These are phyloP conservation scores for Floccularia luteovirens DNA, from an alignment of 768 basidiomycete genomes.

Conservation along the genomic window DNA sequence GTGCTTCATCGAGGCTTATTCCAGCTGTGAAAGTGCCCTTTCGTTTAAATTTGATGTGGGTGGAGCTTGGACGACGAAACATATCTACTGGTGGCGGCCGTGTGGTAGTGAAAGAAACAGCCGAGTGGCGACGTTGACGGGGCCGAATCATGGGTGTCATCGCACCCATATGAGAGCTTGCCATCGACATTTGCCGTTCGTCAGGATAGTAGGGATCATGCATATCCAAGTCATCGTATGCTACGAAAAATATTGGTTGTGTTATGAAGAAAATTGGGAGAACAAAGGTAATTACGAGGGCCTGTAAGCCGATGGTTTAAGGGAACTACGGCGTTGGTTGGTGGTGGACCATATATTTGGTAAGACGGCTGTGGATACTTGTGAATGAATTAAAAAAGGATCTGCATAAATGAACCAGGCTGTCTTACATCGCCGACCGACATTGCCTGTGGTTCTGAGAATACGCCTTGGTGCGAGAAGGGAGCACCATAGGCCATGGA, in stretches of 20 bases:
- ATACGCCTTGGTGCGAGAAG: slow-evolving; percentile 29
- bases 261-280: slow-evolving; percentile 4
- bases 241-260: slow-evolving; percentile 15
- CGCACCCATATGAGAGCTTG: slow-evolving; percentile 19
- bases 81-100: slow-evolving; percentile 30
- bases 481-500: slow-evolving; percentile 28
- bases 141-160: slow-evolving; percentile 26
- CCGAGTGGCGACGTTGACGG: slow-evolving; percentile 41
- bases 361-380: slow-evolving; percentile 40
- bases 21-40: slow-evolving; percentile 61
- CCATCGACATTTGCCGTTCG: slow-evolving; percentile 30
- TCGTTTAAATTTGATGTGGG: slow-evolving; percentile 65
- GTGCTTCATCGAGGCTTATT: slow-evolving; percentile 62
- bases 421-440: slow-evolving; percentile 28
- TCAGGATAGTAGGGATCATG: slow-evolving; percentile 46
- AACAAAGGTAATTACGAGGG: slow-evolving; percentile 24
- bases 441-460: slow-evolving; percentile 27
- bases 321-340: slow-evolving; percentile 25
- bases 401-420: slow-evolving; percentile 2
- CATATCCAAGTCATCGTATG: slow-evolving; percentile 48
- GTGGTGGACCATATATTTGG: slow-evolving; percentile 33
- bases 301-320: slow-evolving; percentile 30
- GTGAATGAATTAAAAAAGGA: slow-evolving; percentile 3
- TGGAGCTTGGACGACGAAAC: slow-evolving; percentile 40
- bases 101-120: slow-evolving; percentile 36